Percentiles rank a stretch among this genome's conserved stretches.
Evolutionary conservation across 768 basidiomycete genomes (phyloP).

Genomic region (Leccinum broughii): DNA sequence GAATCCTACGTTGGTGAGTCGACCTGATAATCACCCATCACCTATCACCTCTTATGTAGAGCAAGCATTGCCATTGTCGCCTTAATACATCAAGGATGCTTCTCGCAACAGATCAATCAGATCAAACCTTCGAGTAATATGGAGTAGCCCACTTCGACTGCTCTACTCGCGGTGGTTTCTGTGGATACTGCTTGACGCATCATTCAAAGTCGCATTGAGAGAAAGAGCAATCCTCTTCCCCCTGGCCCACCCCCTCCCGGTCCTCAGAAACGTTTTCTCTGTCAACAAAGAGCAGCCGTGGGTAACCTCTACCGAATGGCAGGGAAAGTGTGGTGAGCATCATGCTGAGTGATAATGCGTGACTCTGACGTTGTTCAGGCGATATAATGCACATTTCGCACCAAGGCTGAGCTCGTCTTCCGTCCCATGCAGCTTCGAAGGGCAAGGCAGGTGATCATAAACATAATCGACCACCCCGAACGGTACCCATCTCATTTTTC

Average conservation of each 20-base stretch:
- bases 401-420: conserved; percentile 5
- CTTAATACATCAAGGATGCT: background rate
- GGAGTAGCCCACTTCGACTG: background rate
- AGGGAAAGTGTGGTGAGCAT: background rate
- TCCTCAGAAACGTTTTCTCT: background rate
- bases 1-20: too few relatives aligned
- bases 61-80: too few relatives aligned
- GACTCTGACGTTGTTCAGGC: background rate
- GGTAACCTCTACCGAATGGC: background rate
- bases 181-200: background rate
- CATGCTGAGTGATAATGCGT: background rate
- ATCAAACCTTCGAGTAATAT: background rate
- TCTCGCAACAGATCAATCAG: background rate
- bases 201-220: background rate
- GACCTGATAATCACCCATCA: too few relatives aligned
- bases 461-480: conserved; percentile 9
- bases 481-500: background rate
- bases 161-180: background rate
- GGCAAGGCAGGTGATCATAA: conserved; percentile 12
- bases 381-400: conserved; percentile 9
- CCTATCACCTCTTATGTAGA: too few relatives aligned
- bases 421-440: conserved; percentile 17
- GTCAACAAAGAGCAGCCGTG: background rate
- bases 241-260: background rate
- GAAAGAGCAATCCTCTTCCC: background rate